These are phyloP conservation scores for Naganishia albida DNA, from an alignment of 1,284 basidiomycete genomes.

Conservation along the genomic window DNA sequence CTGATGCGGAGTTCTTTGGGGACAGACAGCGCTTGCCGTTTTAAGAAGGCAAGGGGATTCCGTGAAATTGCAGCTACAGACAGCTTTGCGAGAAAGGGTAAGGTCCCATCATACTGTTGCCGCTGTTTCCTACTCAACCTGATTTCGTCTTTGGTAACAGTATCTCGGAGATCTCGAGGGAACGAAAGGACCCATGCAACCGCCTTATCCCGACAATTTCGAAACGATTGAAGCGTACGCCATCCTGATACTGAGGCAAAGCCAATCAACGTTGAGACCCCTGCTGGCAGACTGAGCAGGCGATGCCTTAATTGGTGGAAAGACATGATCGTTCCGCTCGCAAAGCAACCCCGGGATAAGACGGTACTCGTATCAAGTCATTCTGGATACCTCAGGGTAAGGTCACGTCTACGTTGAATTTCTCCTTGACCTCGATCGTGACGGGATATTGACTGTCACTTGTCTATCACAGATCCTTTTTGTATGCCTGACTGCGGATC, in stretches of 20 bases:
- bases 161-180: background rate
- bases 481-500: too few relatives aligned
- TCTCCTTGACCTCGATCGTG: background rate
- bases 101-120: background rate
- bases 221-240: too few relatives aligned
- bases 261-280: background rate
- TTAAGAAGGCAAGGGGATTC: background rate
- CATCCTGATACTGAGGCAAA: too few relatives aligned
- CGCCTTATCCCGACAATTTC: background rate
- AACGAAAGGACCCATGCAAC: too few relatives aligned
- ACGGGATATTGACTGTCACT: too few relatives aligned
- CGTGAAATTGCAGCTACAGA: background rate
- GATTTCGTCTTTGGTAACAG: background rate
- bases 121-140: too few relatives aligned
- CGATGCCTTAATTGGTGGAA: background rate
- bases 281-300: background rate
- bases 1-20: background rate
- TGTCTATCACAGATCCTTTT: too few relatives aligned
- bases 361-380: background rate
- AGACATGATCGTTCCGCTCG: background rate
- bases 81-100: background rate
- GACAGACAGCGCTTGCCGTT: background rate
- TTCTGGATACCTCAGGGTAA: background rate
- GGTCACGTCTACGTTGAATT: background rate
- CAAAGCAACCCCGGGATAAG: background rate